Base-by-base conservation (phyloP, 1,284 basidiomycete species). In the Omphalotus olearius region DNA sequence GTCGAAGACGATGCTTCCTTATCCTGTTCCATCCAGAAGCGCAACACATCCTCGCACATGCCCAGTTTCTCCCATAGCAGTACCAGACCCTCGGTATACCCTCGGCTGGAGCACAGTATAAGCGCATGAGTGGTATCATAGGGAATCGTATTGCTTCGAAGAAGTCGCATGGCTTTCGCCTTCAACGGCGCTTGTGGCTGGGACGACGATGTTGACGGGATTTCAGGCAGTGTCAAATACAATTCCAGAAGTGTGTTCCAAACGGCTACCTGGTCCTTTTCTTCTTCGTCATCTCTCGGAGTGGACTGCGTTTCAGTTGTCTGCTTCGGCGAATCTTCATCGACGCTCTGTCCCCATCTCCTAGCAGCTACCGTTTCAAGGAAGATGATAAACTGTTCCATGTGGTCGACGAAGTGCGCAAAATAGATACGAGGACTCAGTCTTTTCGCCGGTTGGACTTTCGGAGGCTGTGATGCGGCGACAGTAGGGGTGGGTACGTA, bases 231-330 rank as follows among this genome's bases (percentile, higher is more conserved):
- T 0, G 82, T 79, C 23, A 99, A 80, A 65, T 98, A 98, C 14
- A 99, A 79, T 69, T 99, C 96, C 48, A 99, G 73, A 1, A 99
- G 73, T 1, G 96, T 98, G 68, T 97, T 98, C 95, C 96, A 98
- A 11, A 98, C 86, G 0, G 93, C 88, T 10, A 80, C 76, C 64
- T 96, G 92, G 63, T 97, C 93, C 13, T 68, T 66, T 58, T 70
- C 69, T 52, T 91, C 88, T 0, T 69, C 67, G 28, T 78, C 76
- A 23, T 79, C 79, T 7, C 59, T 58, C 54, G 62, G 67, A 48
- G 53, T 50, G 53, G 13, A 53, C 14, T 23, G 11, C 10, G 51
- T 16, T 9, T 53, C 33, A 4, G 48, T 20, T 47, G 42, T 52
- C 18, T 57, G 51, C 23, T 57, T 49, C 20, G 20, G 39, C 11